Conservation (phyloP, 352 stramenopile species). For the Globisporangium lucens region DNA sequence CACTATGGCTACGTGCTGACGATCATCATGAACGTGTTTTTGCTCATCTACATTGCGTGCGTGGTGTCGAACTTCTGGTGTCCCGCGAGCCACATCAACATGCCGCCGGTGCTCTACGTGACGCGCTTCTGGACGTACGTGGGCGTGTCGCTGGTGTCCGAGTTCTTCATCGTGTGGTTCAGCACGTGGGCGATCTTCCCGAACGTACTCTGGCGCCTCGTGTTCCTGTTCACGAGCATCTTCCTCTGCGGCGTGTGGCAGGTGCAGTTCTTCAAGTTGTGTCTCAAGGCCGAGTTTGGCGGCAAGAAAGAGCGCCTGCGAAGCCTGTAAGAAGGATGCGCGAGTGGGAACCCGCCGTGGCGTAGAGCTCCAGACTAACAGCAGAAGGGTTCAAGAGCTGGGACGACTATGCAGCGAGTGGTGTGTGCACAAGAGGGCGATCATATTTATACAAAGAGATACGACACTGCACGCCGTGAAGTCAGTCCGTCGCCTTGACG, state of each 20-base stretch:
- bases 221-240: constrained; percentile 51
- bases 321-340: constrained; percentile 43
- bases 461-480: constrained; percentile 2
- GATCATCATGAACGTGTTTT: constrained; percentile 77
- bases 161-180: constrained; percentile 75
- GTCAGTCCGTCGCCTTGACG: background rate
- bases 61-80: constrained; percentile 83
- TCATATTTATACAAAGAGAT: constrained; percentile 10
- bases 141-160: constrained; percentile 31
- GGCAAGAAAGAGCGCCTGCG: constrained; percentile 79
- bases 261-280: constrained; percentile 65
- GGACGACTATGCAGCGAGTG: background rate
- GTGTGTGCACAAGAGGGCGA: background rate
- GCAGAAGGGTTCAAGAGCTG: background rate
- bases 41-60: constrained; percentile 73
- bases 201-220: constrained; percentile 73
- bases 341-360: background rate
- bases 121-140: constrained; percentile 72
- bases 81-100: constrained; percentile 41
- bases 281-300: constrained; percentile 65
- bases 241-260: constrained; percentile 61
- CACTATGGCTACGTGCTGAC: constrained; percentile 74
- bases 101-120: constrained; percentile 72
- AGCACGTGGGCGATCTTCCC: constrained; percentile 77
- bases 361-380: background rate